Evolutionary conservation across 1,284 basidiomycete genomes (phyloP).

Genomic region (Heterobasidion irregulare): DNA sequence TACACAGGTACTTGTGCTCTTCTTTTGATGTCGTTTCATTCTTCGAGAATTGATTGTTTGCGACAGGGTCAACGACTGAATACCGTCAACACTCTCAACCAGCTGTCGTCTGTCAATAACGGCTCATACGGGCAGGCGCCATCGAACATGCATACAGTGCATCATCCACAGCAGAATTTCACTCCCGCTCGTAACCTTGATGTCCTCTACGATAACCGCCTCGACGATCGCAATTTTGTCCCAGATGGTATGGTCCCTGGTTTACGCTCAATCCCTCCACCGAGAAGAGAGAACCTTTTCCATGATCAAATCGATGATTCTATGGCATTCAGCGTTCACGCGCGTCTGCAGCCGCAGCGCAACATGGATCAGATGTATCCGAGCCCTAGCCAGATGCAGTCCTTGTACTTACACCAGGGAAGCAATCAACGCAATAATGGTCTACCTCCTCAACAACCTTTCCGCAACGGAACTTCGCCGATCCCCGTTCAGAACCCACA

Average conservation of each 20-base stretch:
- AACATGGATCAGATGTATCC: slow-evolving; percentile 49
- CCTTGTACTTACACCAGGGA: slow-evolving; percentile 38
- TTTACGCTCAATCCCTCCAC: slow-evolving; percentile 53
- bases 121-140: slow-evolving; percentile 20
- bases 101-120: slow-evolving; percentile 18
- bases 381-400: slow-evolving; percentile 27
- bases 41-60: background rate
- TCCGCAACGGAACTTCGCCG: slow-evolving; percentile 64
- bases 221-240: slow-evolving; percentile 69
- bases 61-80: slow-evolving; percentile 21
- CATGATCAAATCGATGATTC: slow-evolving; percentile 55
- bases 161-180: slow-evolving; percentile 30
- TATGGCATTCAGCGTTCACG: slow-evolving; percentile 49
- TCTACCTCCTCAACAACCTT: slow-evolving; percentile 56
- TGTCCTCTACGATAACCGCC: slow-evolving; percentile 58
- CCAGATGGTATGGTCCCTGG: slow-evolving; percentile 81
- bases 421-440: slow-evolving; percentile 39
- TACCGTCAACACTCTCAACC: slow-evolving; percentile 17
- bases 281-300: slow-evolving; percentile 55
- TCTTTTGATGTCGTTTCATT: background rate
- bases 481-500: slow-evolving; percentile 35
- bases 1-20: slow-evolving; percentile 37
- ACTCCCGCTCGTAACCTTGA: slow-evolving; percentile 42
- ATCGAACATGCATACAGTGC: slow-evolving; percentile 20
- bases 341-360: slow-evolving; percentile 43